Conservation (phyloP, 176 grass and related monocot species). For the Zoysia pacifica region DNA sequence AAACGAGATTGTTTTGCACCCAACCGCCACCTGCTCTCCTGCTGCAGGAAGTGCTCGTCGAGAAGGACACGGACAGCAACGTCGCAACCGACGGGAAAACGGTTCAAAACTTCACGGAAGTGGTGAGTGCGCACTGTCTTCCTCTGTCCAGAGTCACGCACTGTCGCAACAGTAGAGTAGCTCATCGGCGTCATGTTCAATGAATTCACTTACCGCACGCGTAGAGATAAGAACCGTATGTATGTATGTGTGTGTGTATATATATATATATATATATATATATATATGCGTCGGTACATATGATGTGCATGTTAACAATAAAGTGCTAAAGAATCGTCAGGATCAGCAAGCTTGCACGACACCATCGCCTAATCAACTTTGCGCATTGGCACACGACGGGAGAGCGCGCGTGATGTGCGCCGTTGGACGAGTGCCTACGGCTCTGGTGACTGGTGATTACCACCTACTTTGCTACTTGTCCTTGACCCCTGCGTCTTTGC, state of each 20-base stretch:
- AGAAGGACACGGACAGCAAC: no score
- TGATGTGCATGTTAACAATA: no score
- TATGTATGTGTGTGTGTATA: background rate
- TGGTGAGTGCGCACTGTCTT: background rate
- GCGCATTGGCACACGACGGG: no score
- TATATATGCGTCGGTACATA: no score
- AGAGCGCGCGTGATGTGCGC: background rate
- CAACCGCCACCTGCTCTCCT: background rate
- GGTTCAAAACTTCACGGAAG: no score
- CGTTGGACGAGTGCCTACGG: background rate
- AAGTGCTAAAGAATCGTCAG: background rate
- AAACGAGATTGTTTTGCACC: background rate
- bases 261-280: background rate
- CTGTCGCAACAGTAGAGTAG: background rate
- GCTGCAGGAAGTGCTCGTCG: background rate
- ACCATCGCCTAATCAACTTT: background rate
- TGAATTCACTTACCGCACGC: conserved; percentile 9
- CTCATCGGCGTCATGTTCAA: background rate
- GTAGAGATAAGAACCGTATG: background rate
- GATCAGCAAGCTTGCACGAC: background rate
- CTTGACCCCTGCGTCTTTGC: background rate
- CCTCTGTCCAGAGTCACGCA: no score
- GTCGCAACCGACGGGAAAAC: no score
- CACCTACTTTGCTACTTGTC: background rate
- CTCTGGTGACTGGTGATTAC: background rate